Base-by-base conservation (phyloP, 2,329 filamentous ascomycete species). In the Leptographium galeiforme region DNA sequence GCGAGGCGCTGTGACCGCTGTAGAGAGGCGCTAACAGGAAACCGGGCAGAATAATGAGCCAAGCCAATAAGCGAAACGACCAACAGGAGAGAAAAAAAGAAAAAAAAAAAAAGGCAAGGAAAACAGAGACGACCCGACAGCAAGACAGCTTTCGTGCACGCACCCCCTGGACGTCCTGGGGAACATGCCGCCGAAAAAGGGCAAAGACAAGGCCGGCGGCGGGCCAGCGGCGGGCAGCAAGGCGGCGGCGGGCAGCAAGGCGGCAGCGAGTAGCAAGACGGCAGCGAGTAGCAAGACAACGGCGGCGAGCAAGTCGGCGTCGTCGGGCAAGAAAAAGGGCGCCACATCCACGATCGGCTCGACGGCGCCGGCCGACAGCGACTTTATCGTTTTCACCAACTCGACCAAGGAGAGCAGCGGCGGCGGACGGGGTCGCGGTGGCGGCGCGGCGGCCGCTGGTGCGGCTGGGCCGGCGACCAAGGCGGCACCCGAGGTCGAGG, bases 301-400 rank as follows among this genome's bases (percentile, higher is more conserved):
- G 12, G 10, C 30, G 33, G 10, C 50, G 33, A 14, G 36, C 33
- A 16, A 13, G 25, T 6, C 48, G 36, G 11, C 38, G 36, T 40
- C 38, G 13, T 25, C 10, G 7, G 32, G 39, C 39, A 58, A 60
- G 51, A 59, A 58, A 34, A 55, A 54, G 48, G 50, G 53, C 34
- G 52, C 45, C 2, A 6, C 40, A 36, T 46, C 45, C 16, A 8
- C 19, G 18, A 41, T 54, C 54, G 55, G 68, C 67, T 45, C 57
- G 65, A 32, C 59, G 65, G 14, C 38, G 14, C 48, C 45, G 16
- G 63, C 67, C 19, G 74, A 77, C 57, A 74, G 75, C 62, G 74
- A 75, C 62, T 76, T 77, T 59, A 77, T 77, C 55, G 69, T 78
- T 48, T 78, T 76, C 57, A 73, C 73, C n/a, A 80, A 79, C 60